Percentiles rank a stretch among this genome's conserved stretches.
phyloP scores from a whole-genome alignment of 2,329 filamentous ascomycete species.

The Diplodia mutila region DNA sequence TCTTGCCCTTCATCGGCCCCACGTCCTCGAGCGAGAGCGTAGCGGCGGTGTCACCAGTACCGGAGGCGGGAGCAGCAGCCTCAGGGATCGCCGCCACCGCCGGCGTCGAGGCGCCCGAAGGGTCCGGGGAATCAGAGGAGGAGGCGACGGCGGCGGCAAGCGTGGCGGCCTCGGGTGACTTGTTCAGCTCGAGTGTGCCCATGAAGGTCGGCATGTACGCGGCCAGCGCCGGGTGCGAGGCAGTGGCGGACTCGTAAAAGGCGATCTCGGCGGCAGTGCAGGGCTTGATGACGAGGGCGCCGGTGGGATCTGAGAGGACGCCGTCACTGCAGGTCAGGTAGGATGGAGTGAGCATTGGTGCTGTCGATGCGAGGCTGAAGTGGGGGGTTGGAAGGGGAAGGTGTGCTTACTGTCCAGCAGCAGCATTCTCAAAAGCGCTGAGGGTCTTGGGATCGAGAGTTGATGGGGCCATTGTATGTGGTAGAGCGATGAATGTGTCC shows the following conservation, averaged over 20 bases:
- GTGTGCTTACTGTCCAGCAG: slow-evolving; percentile 76
- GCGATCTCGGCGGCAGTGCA: slow-evolving; percentile 83
- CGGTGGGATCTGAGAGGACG: slow-evolving; percentile 80
- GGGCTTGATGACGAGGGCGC: slow-evolving; percentile 90
- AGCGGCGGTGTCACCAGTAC: slow-evolving; percentile 30
- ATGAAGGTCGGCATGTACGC: slow-evolving; percentile 84
- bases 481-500: neutral
- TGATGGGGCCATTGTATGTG: slow-evolving; percentile 9
- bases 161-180: slow-evolving; percentile 41
- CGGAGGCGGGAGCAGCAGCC: neutral
- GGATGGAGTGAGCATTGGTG: slow-evolving; percentile 9
- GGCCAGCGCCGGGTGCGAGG: slow-evolving; percentile 72
- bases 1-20: slow-evolving; percentile 59
- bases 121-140: slow-evolving; percentile 32
- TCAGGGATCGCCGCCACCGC: slow-evolving; percentile 12
- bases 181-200: slow-evolving; percentile 74
- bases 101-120: slow-evolving; percentile 3
- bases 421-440: slow-evolving; percentile 72
- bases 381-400: neutral
- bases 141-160: slow-evolving; percentile 34
- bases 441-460: slow-evolving; percentile 62
- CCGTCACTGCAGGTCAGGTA: slow-evolving; percentile 67
- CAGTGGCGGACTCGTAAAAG: slow-evolving; percentile 79
- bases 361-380: neutral
- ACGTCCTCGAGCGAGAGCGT: slow-evolving; percentile 30